These are phyloP conservation scores for Sporothrix pseudoabietina DNA, from an alignment of 2,329 filamentous ascomycete genomes.

Conservation along the genomic window DNA sequence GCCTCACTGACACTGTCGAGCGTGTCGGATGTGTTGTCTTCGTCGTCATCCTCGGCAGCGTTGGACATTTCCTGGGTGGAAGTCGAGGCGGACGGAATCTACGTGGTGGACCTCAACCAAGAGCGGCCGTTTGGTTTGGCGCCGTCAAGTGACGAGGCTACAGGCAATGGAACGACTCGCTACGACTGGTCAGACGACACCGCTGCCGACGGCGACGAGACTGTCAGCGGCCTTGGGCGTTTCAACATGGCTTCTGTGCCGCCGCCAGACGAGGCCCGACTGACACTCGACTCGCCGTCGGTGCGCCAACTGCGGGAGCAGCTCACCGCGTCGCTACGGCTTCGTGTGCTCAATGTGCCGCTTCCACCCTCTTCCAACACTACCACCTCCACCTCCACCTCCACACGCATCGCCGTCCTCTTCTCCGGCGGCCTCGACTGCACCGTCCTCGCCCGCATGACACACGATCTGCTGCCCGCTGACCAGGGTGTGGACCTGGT, in stretches of 20 bases:
- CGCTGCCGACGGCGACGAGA: constrained; percentile 39
- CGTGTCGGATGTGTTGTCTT: constrained; percentile 57
- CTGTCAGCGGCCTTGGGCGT: constrained; percentile 47
- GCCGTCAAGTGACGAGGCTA: neutral
- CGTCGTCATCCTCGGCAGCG: constrained; percentile 35
- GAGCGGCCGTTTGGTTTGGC: neutral
- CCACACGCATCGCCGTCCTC: constrained; percentile 69
- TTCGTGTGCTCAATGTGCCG: constrained; percentile 68
- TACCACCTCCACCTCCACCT: neutral
- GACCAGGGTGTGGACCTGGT: constrained; percentile 78
- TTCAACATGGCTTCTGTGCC: constrained; percentile 51
- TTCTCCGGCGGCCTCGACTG: constrained; percentile 97
- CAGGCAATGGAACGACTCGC: constrained; percentile 29
- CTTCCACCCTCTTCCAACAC: neutral
- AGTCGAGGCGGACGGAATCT: constrained; percentile 82
- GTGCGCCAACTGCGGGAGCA: constrained; percentile 57
- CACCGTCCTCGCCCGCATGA: constrained; percentile 78
- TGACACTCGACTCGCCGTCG: constrained; percentile 50
- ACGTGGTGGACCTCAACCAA: constrained; percentile 57
- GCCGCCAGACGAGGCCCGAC: constrained; percentile 32
- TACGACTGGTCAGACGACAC: constrained; percentile 43
- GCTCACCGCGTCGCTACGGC: constrained; percentile 62
- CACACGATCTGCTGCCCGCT: constrained; percentile 71
- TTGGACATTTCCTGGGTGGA: constrained; percentile 63
- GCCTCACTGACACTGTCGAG: constrained; percentile 66